Percentiles rank a stretch among this genome's conserved stretches.
These are phyloP conservation scores for Aspergillus glaucus DNA, from an alignment of 2,329 filamentous ascomycete genomes.

Conservation along the genomic window DNA sequence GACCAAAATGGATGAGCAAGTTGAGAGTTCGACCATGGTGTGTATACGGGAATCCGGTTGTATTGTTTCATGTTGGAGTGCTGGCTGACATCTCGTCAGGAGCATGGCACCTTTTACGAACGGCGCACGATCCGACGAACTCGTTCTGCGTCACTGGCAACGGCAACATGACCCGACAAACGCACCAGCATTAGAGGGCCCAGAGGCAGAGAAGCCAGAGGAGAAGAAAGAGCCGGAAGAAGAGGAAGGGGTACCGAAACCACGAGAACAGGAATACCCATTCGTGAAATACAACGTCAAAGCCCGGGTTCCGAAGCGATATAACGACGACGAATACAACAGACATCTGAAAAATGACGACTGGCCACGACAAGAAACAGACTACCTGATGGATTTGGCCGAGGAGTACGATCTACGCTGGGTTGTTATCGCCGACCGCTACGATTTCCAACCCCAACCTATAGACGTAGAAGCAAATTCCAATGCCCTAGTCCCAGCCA, in stretches of 20 bases:
- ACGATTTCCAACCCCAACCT: constrained; percentile 55
- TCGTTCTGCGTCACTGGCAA: constrained; percentile 76
- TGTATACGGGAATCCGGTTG: constrained; percentile 14
- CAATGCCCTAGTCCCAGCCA: constrained; percentile 31
- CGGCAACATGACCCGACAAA: constrained; percentile 51
- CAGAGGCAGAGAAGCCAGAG: constrained; percentile 29
- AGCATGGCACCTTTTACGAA: constrained; percentile 67
- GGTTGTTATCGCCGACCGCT: constrained; percentile 87
- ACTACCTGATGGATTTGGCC: constrained; percentile 73
- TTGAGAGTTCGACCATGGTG: constrained; percentile 40
- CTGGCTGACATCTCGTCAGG: constrained; percentile 51
- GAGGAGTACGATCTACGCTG: constrained; percentile 81
- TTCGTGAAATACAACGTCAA: constrained; percentile 88
- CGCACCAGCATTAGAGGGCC: constrained; percentile 30
- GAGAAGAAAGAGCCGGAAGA: constrained; percentile 34
- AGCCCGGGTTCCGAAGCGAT: constrained; percentile 64
- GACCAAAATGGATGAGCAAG: constrained; percentile 43
- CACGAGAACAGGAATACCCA: constrained; percentile 43
- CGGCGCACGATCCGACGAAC: constrained; percentile 63
- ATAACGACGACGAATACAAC: constrained; percentile 82
- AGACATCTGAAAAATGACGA: constrained; percentile 64
- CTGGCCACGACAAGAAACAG: constrained; percentile 90
- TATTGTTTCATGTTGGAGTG: neutral
- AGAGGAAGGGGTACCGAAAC: constrained; percentile 29
- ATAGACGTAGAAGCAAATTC: constrained; percentile 22